Conservation (phyloP, 805 yeast genomes). For the Hanseniaspora guilliermondii region DNA sequence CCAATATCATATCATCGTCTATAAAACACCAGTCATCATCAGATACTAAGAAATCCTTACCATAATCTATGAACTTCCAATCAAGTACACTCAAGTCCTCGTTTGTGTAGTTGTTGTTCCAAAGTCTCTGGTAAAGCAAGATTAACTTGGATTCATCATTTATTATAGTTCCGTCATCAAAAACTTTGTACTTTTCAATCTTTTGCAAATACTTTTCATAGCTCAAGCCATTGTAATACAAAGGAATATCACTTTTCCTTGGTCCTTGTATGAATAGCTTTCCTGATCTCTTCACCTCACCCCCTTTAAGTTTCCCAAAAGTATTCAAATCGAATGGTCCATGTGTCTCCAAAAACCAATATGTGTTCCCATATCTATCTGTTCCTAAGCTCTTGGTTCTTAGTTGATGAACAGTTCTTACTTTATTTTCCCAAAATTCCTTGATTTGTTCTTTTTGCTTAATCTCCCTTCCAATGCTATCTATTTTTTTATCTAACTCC, state of each 20-base stretch:
- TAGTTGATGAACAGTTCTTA: constrained; percentile 64
- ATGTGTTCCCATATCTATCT: constrained; percentile 72
- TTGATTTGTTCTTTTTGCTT: constrained; percentile 22
- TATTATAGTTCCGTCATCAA: constrained; percentile 17
- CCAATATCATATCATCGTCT: constrained; percentile 49
- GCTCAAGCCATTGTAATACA: constrained; percentile 25
- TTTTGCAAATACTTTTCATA: constrained; percentile 20
- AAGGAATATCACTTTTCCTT: constrained; percentile 34
- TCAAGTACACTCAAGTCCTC: constrained; percentile 29
- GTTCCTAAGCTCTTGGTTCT: constrained; percentile 65
- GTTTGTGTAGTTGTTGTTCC: constrained; percentile 17
- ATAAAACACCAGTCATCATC: constrained; percentile 57
- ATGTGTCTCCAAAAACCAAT: constrained; percentile 89
- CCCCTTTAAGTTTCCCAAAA: constrained; percentile 23
- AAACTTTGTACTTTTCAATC: constrained; percentile 22
- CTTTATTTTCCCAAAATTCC: constrained; percentile 43
- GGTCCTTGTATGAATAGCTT: constrained; percentile 91
- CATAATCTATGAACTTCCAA: constrained; percentile 57
- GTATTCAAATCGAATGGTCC: constrained; percentile 51
- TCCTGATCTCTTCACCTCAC: constrained; percentile 50
- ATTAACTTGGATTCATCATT: constrained; percentile 18
- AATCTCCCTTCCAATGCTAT: constrained; percentile 23
- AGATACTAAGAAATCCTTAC: constrained; percentile 41
- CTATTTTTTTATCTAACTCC: not conserved
- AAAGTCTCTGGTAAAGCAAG: constrained; percentile 16